Evolutionary conservation across 2,329 filamentous ascomycete species (phyloP).

Genomic region (Xylaria sp.): DNA sequence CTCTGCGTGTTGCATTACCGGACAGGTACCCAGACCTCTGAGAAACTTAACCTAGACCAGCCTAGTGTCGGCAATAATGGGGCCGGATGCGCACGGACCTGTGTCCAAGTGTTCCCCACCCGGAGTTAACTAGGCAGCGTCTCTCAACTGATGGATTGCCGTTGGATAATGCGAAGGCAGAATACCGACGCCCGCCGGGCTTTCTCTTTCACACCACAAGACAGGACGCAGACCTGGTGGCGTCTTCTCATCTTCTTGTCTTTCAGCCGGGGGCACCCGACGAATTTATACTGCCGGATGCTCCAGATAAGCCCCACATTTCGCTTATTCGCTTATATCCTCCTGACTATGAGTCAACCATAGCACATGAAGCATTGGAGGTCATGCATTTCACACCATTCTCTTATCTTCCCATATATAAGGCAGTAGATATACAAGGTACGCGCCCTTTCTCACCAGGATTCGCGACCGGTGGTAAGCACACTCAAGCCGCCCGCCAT

Average conservation of each 20-base stretch:
- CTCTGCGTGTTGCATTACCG: too few relatives aligned
- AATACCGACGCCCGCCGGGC: conserved; percentile 27
- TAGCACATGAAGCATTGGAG: conserved; percentile 3
- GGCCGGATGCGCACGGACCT: conserved; percentile 22
- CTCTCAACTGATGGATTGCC: conserved; percentile 25
- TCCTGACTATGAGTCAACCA: conserved; percentile 24
- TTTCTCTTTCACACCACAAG: conserved; percentile 30
- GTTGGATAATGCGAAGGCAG: conserved; percentile 26
- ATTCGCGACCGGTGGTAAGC: background rate
- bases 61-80: conserved; percentile 8
- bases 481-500: background rate
- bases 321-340: conserved; percentile 10
- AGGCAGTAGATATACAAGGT: background rate
- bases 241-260: conserved; percentile 13
- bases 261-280: conserved; percentile 29
- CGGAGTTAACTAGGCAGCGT: conserved; percentile 1
- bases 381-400: background rate
- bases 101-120: conserved; percentile 6
- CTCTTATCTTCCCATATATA: conserved; percentile 5
- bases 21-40: too few relatives aligned
- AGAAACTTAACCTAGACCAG: too few relatives aligned
- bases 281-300: conserved; percentile 37
- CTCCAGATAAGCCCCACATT: conserved; percentile 17
- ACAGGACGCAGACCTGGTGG: conserved; percentile 15
- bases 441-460: background rate